Evolutionary conservation across 2,329 filamentous ascomycete genomes (phyloP), one percentile per base, ranked within the genome.

Genomic region (Xenosphaeropsis pyriputrescens): DNA sequence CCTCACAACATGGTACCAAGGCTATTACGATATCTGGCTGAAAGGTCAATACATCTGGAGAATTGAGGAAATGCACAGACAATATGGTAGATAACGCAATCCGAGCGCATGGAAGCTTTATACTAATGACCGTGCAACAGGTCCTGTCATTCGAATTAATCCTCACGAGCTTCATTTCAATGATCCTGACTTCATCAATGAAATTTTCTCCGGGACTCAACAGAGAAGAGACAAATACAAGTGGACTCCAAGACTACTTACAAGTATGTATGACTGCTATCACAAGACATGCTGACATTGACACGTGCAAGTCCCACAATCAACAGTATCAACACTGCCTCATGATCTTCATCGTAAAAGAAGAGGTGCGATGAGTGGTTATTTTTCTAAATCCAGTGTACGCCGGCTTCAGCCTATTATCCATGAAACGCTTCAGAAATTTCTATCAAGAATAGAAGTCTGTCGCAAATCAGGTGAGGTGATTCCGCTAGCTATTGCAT

Each of bases 11-110:
- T 34, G 37, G 33, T 46, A 46, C 16, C 41, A 40, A 37, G 39
- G 43, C 17, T 66, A 62, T 47, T 64, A 63, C 41, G 61, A 65
- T 39, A 50, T 60, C 14, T 37, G 61, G 35, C 48, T 55, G 5
- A 53, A 56, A 4, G 63, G 61, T 2, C 53, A 59, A 43, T 63
- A 59, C 39, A 60, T 52, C 12, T 59, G 53, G 43, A 55, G 60
- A 42, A 59, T 64, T 29, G 48, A 54, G 34, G 53, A 60, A 37
- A 47, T 65, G 49, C 61, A 64, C 45, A 47, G 56, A 31, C 44
- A 49, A 41, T 64, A 63, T 39, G 61, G 61, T 32, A n/a, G n/a
- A n/a, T n/a, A n/a, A n/a, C n/a, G n/a, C n/a, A n/a, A n/a, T n/a
- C n/a, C n/a, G n/a, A n/a, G n/a, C n/a, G n/a, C n/a, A n/a, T n/a